phyloP scores from a whole-genome alignment of 306 rosid genomes.

The Fagus crenata region DNA sequence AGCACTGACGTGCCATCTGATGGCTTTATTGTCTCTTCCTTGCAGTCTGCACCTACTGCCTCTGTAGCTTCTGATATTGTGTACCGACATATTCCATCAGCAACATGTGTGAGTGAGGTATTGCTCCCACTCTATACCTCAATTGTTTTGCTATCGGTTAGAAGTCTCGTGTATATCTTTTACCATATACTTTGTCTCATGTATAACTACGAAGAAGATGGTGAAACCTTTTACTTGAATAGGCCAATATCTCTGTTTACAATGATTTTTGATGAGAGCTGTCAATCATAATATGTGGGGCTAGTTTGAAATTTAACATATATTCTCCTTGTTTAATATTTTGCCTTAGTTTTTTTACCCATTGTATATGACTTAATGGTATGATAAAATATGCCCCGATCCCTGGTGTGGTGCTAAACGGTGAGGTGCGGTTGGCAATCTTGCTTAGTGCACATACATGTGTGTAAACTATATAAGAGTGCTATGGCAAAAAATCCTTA shows the following conservation, averaged over 20 bases:
- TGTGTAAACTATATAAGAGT: background rate
- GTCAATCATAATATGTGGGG: background rate
- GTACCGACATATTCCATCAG: conserved; percentile 76
- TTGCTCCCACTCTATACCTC: conserved; percentile 16
- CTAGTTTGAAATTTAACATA: background rate
- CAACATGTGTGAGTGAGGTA: conserved; percentile 98
- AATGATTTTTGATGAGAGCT: too few relatives aligned
- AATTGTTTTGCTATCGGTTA: conserved; percentile 7
- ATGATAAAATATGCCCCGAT: background rate
- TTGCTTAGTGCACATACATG: background rate
- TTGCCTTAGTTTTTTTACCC: background rate
- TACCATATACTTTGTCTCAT: background rate
- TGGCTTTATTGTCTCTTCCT: conserved; percentile 28
- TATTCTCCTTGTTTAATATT: background rate
- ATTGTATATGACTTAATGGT: background rate
- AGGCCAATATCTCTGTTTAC: background rate
- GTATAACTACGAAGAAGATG: background rate
- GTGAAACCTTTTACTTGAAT: background rate
- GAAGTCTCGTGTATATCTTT: conserved; percentile 2
- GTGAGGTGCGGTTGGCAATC: background rate
- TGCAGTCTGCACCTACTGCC: conserved; percentile 84
- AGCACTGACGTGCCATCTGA: conserved; percentile 27
- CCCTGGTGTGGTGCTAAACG: background rate
- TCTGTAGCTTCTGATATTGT: conserved; percentile 87
- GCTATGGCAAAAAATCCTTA: background rate